A percentile compares a stretch with the other conserved stretches of the same genome.
These are phyloP conservation scores for Melocanna baccifera DNA, from an alignment of 176 grass and related monocot genomes.

Conservation along the genomic window DNA sequence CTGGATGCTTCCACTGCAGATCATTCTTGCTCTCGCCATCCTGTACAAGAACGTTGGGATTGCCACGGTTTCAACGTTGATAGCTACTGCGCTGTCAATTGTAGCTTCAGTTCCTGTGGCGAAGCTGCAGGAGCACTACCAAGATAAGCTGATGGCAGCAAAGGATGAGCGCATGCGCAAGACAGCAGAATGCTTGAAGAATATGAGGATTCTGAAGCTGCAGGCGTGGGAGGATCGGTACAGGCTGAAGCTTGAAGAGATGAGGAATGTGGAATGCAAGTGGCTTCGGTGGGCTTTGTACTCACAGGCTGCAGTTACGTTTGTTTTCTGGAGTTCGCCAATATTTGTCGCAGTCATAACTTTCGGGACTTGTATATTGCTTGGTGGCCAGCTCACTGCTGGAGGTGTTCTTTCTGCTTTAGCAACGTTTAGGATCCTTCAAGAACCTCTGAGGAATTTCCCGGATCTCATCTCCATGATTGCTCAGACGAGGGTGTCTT, in stretches of 20 bases:
- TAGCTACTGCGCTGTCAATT: slow-evolving; percentile 78
- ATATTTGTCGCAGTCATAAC: slow-evolving; percentile 90
- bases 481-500: slow-evolving; percentile 94
- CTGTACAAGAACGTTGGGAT: slow-evolving; percentile 84
- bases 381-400: slow-evolving; percentile 82
- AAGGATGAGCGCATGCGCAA: slow-evolving; percentile 99
- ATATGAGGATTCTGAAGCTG: slow-evolving; percentile 88
- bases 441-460: slow-evolving; percentile 95
- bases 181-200: slow-evolving; percentile 88
- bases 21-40: slow-evolving; percentile 87
- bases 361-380: slow-evolving; percentile 87
- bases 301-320: slow-evolving; percentile 86
- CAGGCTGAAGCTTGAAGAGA: slow-evolving; percentile 71
- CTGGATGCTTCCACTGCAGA: slow-evolving; percentile 98
- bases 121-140: slow-evolving; percentile 89
- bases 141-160: slow-evolving; percentile 88
- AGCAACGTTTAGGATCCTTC: slow-evolving; percentile 97
- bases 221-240: slow-evolving; percentile 95
- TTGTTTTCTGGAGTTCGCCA: slow-evolving; percentile 97
- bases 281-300: slow-evolving; percentile 88
- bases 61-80: slow-evolving; percentile 63
- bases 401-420: slow-evolving; percentile 93
- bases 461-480: slow-evolving; percentile 96
- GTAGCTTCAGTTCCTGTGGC: slow-evolving; percentile 81
- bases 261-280: slow-evolving; percentile 81